Evolutionary conservation across 768 basidiomycete species (phyloP), one percentile per base, ranked within the genome.

Genomic region (Lactarius tabidus): DNA sequence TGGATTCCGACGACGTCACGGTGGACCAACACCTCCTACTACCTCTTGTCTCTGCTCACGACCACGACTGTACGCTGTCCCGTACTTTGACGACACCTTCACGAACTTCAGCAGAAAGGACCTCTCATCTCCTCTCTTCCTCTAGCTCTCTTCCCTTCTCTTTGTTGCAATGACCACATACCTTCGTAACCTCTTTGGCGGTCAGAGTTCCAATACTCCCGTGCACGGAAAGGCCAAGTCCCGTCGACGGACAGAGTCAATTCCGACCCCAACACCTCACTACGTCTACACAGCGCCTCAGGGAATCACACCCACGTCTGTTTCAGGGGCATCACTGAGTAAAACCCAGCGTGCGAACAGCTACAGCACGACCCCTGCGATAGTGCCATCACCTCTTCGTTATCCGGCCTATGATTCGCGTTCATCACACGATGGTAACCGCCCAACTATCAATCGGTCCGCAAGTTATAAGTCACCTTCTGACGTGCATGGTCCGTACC

Each of bases 141-240:
- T 51, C 62, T 57, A 65, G 29, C 36, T 29, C 57, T 36, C 18
- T 48, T 51, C 9, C 15, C 48, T 14, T 3, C 29, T 57, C 26
- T 35, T 45, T 29, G 55, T 38, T 59, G 69, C 61, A 63, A 84
- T 84, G 82, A 77, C 81, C 57, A 79, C 83, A 38, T 81, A 82
- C 75, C 71, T 84, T 64, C 83, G 83, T 66, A 81, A 72, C 65
- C 74, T 81, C 69, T 81, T 81, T 63, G 79, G 80, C 43, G 70
- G 69, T 18, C 60, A 58, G 10, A 33, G 68, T 69, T 60, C 60
- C 7, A 61, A 70, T 6, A 61, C 70, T 72, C 69, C 69, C 70
- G 57, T 66, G 70, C 67, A 68, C 72, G 70, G 68, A 60, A 70
- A 64, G 31, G 71, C 79, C 62, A 83, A 78, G 72, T 72, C 79